phyloP scores from a whole-genome alignment of 768 basidiomycete genomes.

The Omphalotus guepiniiformis region DNA sequence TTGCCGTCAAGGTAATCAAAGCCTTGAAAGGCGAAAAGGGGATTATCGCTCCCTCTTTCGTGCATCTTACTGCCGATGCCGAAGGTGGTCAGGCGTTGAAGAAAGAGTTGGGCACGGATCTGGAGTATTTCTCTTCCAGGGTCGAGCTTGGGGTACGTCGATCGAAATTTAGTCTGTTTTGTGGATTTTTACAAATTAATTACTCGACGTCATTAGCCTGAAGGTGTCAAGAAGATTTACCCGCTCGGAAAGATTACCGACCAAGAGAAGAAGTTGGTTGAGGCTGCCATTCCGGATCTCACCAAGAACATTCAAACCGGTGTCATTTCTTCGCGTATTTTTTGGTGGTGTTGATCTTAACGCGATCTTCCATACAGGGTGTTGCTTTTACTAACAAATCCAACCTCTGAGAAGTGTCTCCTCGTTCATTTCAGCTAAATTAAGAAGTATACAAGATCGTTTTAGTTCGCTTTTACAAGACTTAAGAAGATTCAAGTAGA shows the following conservation, averaged over 20 bases:
- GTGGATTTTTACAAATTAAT: background rate
- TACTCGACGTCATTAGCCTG: slow-evolving; percentile 40
- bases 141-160: slow-evolving; percentile 81
- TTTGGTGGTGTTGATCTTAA: background rate
- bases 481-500: too few species aligned
- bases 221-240: slow-evolving; percentile 79
- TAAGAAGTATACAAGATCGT: too few species aligned
- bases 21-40: slow-evolving; percentile 88
- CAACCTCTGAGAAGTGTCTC: slow-evolving; percentile 16
- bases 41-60: slow-evolving; percentile 79
- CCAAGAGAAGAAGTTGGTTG: slow-evolving; percentile 71
- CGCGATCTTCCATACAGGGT: slow-evolving; percentile 11
- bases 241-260: slow-evolving; percentile 72
- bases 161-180: slow-evolving; percentile 12
- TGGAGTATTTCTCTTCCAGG: slow-evolving; percentile 87
- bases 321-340: slow-evolving; percentile 13
- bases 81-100: slow-evolving; percentile 69
- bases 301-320: slow-evolving; percentile 64
- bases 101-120: slow-evolving; percentile 68
- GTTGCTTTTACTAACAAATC: slow-evolving; percentile 11
- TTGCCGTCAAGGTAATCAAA: slow-evolving; percentile 75
- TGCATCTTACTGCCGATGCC: slow-evolving; percentile 71
- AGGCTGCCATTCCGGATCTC: slow-evolving; percentile 80
- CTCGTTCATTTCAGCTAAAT: too few species aligned
- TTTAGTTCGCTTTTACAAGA: too few species aligned